Percentiles rank a stretch among this genome's conserved stretches.
Conservation (phyloP, 345 rosid genomes). For the Raphanus raphanistrum region DNA sequence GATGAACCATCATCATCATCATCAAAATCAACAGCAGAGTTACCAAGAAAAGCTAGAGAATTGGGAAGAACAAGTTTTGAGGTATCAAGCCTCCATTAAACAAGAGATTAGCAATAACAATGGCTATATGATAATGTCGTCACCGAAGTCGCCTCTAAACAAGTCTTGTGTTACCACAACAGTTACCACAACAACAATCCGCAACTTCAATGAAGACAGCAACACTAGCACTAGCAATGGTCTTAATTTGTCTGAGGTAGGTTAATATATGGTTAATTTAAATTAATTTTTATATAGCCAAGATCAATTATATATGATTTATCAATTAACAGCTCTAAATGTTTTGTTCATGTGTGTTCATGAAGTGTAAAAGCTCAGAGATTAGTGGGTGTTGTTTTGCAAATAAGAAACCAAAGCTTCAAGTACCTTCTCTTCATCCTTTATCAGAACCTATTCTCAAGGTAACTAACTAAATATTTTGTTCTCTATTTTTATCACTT, state of each 20-base stretch:
- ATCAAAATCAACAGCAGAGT: constrained; percentile 25
- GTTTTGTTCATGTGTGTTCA: background rate
- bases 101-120: constrained; percentile 17
- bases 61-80: constrained; percentile 30
- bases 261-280: background rate
- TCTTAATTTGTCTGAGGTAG: constrained; percentile 28
- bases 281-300: background rate
- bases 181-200: constrained; percentile 15
- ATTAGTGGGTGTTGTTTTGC: constrained; percentile 52
- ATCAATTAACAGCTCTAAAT: background rate
- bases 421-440: constrained; percentile 38
- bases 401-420: constrained; percentile 85
- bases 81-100: constrained; percentile 25
- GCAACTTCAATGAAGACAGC: constrained; percentile 16
- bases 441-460: constrained; percentile 67
- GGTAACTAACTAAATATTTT: constrained; percentile 41
- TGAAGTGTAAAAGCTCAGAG: constrained; percentile 67
- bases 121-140: constrained; percentile 20
- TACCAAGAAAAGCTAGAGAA: constrained; percentile 21
- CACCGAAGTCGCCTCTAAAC: constrained; percentile 35
- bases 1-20: constrained; percentile 24
- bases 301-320: background rate
- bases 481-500: constrained; percentile 26
- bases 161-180: too few species aligned
- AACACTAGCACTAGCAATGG: constrained; percentile 2